Evolutionary conservation across 148 eudicot genomes (phyloP).

Genomic region (Rhododendron simsii): DNA sequence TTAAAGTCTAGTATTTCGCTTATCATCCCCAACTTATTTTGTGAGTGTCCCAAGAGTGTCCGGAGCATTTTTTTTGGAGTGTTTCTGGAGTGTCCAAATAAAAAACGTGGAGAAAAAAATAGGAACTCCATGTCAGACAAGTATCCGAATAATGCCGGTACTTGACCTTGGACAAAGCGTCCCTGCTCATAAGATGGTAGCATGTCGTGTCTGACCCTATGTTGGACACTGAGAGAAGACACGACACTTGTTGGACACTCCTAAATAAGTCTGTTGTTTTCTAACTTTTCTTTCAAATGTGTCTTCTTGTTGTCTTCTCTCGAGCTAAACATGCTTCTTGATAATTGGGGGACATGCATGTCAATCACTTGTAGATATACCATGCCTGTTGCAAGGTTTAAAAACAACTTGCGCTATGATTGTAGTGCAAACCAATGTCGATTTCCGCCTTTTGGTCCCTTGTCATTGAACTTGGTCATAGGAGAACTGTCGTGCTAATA

Average conservation of each 20-base stretch:
- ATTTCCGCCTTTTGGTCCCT: not conserved
- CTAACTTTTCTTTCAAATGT: not conserved
- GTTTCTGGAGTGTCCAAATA: not conserved
- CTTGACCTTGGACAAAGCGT: not conserved
- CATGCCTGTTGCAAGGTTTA: not conserved
- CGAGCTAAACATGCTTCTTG: not conserved
- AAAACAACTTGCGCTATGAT: not conserved
- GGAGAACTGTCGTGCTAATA: not conserved
- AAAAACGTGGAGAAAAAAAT: not conserved
- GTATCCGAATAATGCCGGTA: not conserved
- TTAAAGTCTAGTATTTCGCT: not conserved
- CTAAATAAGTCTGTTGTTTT: not conserved
- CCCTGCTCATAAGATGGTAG: not conserved
- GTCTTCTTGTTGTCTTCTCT: not conserved
- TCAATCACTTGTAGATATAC: not conserved
- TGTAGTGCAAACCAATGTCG: not conserved
- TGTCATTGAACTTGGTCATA: not conserved
- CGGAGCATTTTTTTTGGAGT: not conserved
- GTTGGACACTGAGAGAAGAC: not conserved
- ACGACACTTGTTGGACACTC: not conserved
- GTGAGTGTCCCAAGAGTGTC: not conserved
- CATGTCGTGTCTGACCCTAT: not conserved
- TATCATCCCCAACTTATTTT: not conserved
- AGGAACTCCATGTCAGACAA: not conserved
- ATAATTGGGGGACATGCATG: not conserved